Conservation (phyloP, 805 yeast species). For the Yamadazyma ubonensis region DNA sequence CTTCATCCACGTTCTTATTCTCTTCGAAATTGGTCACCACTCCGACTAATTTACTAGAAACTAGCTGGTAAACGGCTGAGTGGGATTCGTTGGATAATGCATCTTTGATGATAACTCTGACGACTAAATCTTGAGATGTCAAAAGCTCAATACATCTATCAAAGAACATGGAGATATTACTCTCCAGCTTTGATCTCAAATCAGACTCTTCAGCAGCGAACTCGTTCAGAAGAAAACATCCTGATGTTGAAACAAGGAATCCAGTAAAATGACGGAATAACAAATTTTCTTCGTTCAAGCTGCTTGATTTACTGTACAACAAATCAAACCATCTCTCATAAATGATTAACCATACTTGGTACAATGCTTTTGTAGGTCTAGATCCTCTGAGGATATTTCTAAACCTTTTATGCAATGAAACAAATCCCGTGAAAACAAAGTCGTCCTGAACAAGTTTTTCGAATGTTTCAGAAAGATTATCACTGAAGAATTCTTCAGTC, state of each 20-base stretch:
- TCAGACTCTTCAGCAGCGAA: constrained; percentile 23
- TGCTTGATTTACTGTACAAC: constrained; percentile 23
- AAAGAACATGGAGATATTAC: constrained; percentile 47
- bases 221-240: constrained; percentile 48
- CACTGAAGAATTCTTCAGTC: constrained; percentile 1
- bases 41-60: constrained; percentile 45
- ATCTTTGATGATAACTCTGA: constrained; percentile 72
- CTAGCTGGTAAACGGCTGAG: constrained; percentile 51
- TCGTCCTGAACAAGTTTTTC: constrained; percentile 49
- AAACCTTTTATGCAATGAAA: constrained; percentile 69
- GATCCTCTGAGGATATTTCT: constrained; percentile 36
- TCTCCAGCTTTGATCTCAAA: constrained; percentile 29
- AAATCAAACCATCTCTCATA: constrained; percentile 49
- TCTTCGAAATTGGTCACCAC: constrained; percentile 36
- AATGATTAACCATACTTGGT: constrained; percentile 44
- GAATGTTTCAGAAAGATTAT: constrained; percentile 28
- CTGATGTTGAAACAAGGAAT: constrained; percentile 67
- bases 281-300: constrained; percentile 37
- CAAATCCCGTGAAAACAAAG: constrained; percentile 62
- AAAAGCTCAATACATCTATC: constrained; percentile 50
- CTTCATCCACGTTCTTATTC: constrained; percentile 24
- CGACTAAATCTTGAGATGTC: constrained; percentile 48
- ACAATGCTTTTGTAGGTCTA: constrained; percentile 28
- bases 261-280: constrained; percentile 71
- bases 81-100: constrained; percentile 65